These are phyloP conservation scores for Diospyros lotus DNA, from an alignment of 148 eudicot species.

Conservation along the genomic window DNA sequence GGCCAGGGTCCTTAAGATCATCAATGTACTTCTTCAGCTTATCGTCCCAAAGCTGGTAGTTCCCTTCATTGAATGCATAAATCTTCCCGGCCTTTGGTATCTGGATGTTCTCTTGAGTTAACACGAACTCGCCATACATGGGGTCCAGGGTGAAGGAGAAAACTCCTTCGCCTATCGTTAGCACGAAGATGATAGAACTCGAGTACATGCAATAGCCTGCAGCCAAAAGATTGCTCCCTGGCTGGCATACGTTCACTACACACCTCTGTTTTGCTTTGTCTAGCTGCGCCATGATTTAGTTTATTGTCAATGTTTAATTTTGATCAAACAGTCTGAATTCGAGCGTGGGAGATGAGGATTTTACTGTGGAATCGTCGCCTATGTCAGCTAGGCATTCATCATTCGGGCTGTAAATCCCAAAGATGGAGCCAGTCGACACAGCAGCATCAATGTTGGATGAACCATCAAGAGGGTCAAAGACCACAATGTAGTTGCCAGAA, in stretches of 20 bases:
- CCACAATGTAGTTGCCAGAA: slow-evolving; percentile 97
- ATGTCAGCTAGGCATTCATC: slow-evolving; percentile 82
- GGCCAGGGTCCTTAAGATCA: slow-evolving; percentile 86
- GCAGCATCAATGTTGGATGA: slow-evolving; percentile 99
- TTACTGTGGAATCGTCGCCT: slow-evolving; percentile 56
- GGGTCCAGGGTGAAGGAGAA: slow-evolving; percentile 88
- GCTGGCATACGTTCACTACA: slow-evolving; percentile 86
- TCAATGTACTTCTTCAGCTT: slow-evolving; percentile 88
- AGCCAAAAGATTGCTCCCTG: slow-evolving; percentile 85
- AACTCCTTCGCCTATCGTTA: slow-evolving; percentile 80
- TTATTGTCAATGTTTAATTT: background rate
- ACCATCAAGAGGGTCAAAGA: slow-evolving; percentile 97
- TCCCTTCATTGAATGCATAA: slow-evolving; percentile 91
- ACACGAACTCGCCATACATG: slow-evolving; percentile 91
- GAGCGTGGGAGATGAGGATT: too few relatives aligned
- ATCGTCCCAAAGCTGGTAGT: slow-evolving; percentile 94
- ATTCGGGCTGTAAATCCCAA: slow-evolving; percentile 96
- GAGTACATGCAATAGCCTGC: slow-evolving; percentile 99
- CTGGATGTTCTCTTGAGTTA: slow-evolving; percentile 72
- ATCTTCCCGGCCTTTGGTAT: slow-evolving; percentile 89
- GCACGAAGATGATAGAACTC: slow-evolving; percentile 86
- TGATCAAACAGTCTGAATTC: background rate
- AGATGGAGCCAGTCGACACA: slow-evolving; percentile 94
- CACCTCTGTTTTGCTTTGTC: slow-evolving; percentile 54
- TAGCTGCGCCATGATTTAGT: slow-evolving; percentile 44